Percentiles rank a stretch among this genome's conserved stretches.
These are phyloP conservation scores for Mucor plumbeus DNA, from an alignment of 371 early-diverging fungal species.

Conservation along the genomic window DNA sequence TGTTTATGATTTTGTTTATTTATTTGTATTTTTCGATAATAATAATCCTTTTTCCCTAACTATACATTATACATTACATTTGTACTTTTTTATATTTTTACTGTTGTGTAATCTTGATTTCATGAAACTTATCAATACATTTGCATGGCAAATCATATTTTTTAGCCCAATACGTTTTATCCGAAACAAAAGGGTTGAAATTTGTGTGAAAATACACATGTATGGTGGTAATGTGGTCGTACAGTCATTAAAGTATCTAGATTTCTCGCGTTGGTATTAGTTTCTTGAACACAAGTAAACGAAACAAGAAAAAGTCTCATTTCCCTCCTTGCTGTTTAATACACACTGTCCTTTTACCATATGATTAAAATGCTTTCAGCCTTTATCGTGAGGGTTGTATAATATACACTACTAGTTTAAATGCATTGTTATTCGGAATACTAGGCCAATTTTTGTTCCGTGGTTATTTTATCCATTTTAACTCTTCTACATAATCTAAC, in stretches of 20 bases:
- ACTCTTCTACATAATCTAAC: neutral
- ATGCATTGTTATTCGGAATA: neutral
- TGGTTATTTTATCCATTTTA: neutral
- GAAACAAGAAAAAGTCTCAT: neutral
- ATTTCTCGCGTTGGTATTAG: neutral
- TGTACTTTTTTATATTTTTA: neutral
- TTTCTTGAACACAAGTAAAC: neutral
- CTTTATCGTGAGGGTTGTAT: too few species aligned
- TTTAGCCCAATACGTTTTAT: neutral
- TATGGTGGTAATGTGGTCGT: slow-evolving; percentile 5
- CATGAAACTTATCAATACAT: neutral
- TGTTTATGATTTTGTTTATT: neutral
- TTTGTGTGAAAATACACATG: slow-evolving; percentile 10
- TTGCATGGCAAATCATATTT: slow-evolving; percentile 2
- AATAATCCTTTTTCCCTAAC: too few species aligned
- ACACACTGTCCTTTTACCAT: neutral
- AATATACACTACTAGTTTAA: too few species aligned
- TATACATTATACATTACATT: slow-evolving; percentile 3
- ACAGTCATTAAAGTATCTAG: slow-evolving; percentile 3
- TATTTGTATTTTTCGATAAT: neutral
- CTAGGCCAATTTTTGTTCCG: neutral
- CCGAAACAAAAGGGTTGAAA: slow-evolving; percentile 9
- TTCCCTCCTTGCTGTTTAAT: neutral
- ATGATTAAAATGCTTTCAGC: neutral
- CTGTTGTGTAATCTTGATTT: slow-evolving; percentile 6